These are phyloP conservation scores for Mycena galopus DNA, from an alignment of 768 basidiomycete species.

Conservation along the genomic window DNA sequence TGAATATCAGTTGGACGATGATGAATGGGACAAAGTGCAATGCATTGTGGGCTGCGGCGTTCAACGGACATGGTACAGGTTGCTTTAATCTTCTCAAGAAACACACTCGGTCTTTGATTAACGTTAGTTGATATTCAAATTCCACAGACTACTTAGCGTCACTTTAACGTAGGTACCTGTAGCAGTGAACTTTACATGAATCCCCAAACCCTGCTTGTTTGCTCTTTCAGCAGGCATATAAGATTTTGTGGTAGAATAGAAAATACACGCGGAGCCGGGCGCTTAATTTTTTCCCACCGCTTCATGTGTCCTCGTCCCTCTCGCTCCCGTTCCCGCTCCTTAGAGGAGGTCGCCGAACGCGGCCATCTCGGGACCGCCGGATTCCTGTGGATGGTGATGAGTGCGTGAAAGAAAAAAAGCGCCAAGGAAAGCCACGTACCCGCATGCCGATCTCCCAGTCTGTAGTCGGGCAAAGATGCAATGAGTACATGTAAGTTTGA, in stretches of 20 bases:
- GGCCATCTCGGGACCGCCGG: slow-evolving; percentile 86
- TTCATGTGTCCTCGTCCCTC: background rate
- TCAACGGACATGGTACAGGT: background rate
- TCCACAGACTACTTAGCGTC: too few species aligned
- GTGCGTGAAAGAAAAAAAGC: background rate
- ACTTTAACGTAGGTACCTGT: too few species aligned
- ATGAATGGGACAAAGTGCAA: background rate
- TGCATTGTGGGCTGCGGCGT: background rate
- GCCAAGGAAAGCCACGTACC: slow-evolving; percentile 44
- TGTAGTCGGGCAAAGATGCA: slow-evolving; percentile 43
- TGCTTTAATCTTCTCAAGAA: background rate
- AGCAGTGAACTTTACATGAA: too few species aligned
- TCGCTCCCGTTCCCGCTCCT: slow-evolving; percentile 30
- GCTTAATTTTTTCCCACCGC: too few species aligned
- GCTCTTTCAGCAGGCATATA: too few species aligned
- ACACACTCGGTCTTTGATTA: too few species aligned
- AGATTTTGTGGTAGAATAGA: too few species aligned
- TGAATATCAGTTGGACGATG: background rate
- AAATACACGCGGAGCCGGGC: too few species aligned
- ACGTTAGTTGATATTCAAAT: too few species aligned
- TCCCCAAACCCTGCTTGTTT: too few species aligned
- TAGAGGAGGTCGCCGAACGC: slow-evolving; percentile 84
- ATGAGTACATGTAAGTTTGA: slow-evolving; percentile 21
- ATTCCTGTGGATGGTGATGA: slow-evolving; percentile 59
- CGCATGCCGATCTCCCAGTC: slow-evolving; percentile 97